These are phyloP conservation scores for Tolypocladium paradoxum DNA, from an alignment of 2,329 filamentous ascomycete species.

Conservation along the genomic window DNA sequence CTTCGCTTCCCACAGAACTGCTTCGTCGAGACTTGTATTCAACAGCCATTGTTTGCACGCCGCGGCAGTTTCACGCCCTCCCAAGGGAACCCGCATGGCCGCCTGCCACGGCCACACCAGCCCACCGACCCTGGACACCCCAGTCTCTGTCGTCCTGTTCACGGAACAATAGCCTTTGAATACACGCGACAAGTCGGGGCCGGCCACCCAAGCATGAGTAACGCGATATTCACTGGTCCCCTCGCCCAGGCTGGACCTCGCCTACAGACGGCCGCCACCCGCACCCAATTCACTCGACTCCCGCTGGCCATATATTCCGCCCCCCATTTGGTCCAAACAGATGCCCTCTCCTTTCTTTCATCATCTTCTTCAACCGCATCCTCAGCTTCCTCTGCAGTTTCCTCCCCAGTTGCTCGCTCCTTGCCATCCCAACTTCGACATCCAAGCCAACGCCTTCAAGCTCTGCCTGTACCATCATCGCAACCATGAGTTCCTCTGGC, in stretches of 20 bases:
- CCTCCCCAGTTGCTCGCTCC: not conserved
- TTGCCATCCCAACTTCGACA: not conserved
- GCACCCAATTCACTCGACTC: not conserved
- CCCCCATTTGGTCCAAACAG: not conserved
- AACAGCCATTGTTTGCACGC: not conserved
- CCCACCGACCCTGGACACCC: too few species aligned
- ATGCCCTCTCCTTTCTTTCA: not conserved
- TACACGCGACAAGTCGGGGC: not conserved
- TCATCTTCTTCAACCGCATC: not conserved
- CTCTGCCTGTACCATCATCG: not conserved
- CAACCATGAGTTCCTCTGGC: not conserved
- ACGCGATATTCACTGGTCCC: not conserved
- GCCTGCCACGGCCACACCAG: not conserved
- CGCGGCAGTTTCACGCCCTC: not conserved
- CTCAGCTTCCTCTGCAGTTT: not conserved
- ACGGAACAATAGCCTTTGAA: not conserved
- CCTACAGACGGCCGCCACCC: not conserved
- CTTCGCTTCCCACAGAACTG: not conserved
- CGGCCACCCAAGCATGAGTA: too few species aligned
- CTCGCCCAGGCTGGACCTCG: not conserved
- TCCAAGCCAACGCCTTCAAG: not conserved
- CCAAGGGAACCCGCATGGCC: not conserved
- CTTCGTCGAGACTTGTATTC: not conserved
- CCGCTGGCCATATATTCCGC: not conserved
- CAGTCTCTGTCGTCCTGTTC: not conserved